Base-by-base conservation (phyloP, 306 rosid genomes). In the Calophaca sinica region DNA sequence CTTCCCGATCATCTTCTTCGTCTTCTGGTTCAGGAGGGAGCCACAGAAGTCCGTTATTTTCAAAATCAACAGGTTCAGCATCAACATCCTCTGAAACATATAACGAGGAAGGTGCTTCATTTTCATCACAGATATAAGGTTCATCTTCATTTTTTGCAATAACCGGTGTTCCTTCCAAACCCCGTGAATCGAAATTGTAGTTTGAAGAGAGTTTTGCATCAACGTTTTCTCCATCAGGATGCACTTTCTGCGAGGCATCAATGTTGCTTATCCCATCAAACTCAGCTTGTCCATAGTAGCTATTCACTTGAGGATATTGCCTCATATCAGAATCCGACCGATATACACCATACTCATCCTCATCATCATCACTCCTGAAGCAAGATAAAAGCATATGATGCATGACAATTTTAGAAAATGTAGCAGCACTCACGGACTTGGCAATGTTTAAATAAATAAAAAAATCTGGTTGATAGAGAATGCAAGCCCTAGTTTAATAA, bases 21-120 rank as follows among this genome's bases (percentile, higher is more conserved):
- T 94, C 92, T 85, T 96, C 98, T 11, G 99, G 99, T 68, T 90
- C 97, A 58, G 99, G 97, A 51, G 99, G 99, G 60, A 92, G 91
- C 99, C 99, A 96, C 64, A 96, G 91, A 86, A 92, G 90, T 63
- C 93, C 98, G 70, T 90, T 90, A 81, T 87, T 96, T 82, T 92
- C 97, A 68, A 92, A 92, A 89, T 96, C 97, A 75, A 92, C 90
- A 74, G 98, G 91, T 78, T 92, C 98, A 72, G 81, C 29, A 64
- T 85, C 87, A 53, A 81, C 86, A 45, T 81, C 86, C 72, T 70
- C 86, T 20, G 86, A 83, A 65, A 79, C 87, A 78, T 80, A 91
- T 63, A 85, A 48, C 4, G 96, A 87, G 38, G 96, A 86, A 73
- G 89, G 83, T 50, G 87, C 85, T 67, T 90, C 93, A 51, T 81